Percentiles rank a stretch among this genome's conserved stretches.
Conservation (phyloP, 495 filamentous ascomycete genomes). For the Neurospora tetrasperma region DNA sequence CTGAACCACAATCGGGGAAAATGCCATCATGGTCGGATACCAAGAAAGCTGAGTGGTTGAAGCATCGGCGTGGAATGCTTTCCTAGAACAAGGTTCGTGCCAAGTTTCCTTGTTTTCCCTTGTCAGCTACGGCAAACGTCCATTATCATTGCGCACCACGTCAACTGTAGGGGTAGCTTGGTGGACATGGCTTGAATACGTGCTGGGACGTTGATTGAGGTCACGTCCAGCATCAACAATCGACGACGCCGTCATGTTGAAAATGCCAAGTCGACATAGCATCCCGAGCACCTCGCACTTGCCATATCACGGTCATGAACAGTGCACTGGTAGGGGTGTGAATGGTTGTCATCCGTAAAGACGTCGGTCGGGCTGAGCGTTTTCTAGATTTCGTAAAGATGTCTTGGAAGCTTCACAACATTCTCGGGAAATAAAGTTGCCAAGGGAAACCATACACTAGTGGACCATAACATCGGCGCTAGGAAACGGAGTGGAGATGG, state of each 20-base stretch:
- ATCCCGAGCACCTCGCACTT: too few species aligned
- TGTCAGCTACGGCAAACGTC: neutral
- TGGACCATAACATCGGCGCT: neutral
- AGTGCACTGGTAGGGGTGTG: too few species aligned
- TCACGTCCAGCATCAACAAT: neutral
- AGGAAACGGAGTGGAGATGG: neutral
- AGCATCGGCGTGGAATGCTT: neutral
- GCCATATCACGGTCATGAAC: too few species aligned
- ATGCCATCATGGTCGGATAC: neutral
- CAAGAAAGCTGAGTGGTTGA: neutral
- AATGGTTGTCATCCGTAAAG: neutral
- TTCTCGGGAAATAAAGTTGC: neutral
- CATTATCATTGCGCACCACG: neutral
- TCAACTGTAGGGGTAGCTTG: too few species aligned
- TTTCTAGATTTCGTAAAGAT: neutral
- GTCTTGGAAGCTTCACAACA: neutral
- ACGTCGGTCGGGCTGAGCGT: neutral
- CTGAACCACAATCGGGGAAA: neutral
- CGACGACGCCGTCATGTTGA: too few species aligned
- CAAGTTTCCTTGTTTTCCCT: neutral
- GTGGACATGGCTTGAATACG: too few species aligned
- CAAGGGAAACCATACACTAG: neutral
- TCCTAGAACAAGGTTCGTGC: neutral
- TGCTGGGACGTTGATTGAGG: too few species aligned
- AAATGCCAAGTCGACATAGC: too few species aligned